Base-by-base conservation (phyloP, 2,329 filamentous ascomycete species). In the Stagonosporopsis chrysanthemi region DNA sequence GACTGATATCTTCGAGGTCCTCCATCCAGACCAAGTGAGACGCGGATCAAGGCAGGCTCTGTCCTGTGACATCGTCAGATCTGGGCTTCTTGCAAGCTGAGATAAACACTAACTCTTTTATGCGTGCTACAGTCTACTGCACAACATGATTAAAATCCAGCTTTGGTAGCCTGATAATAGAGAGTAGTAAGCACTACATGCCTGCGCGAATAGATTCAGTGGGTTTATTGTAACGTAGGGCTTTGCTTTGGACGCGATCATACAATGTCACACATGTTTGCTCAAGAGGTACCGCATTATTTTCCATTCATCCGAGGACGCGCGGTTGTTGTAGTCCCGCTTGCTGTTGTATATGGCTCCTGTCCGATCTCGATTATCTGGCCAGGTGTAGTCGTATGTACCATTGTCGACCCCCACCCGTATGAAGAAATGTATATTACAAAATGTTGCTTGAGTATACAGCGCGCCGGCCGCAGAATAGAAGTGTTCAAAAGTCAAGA, bases 1-100 rank as follows among this genome's bases (percentile, higher is more conserved):
- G 58, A 6, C 61, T 61, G 49, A 68, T 66, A 39, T 67, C 58
- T 8, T 64, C 45, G 41, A 67, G 62, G 60, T 71, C 69, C 29
- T 31, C 12, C 12, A 31, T 31, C 12, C 3, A 31, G 11, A 31
- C 29, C 29, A 31, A 31, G 29, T 1, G 29, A 31, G 29, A 31
- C 29, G 29, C 29, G 29, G 12, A 14, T 31, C 29, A 31, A 11
- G 29, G 3, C 3, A 19, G 19, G 19, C 19, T 19, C 19, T 14
- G 7, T 11, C 2, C 2, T 4, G 29, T 31, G 29, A 31, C 29
- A 31, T 9, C 12, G 29, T 9, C 29, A 19, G 19, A 19, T 19
- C 19, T 19, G 3, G 19, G 19, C 19, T 19, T 3, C 19, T 19
- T 19, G 19, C 19, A 19, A 19, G 19, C 19, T 19, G 19, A 19